These are phyloP conservation scores for Ceratobasidium sp. DNA, from an alignment of 1,284 basidiomycete genomes.

Conservation along the genomic window DNA sequence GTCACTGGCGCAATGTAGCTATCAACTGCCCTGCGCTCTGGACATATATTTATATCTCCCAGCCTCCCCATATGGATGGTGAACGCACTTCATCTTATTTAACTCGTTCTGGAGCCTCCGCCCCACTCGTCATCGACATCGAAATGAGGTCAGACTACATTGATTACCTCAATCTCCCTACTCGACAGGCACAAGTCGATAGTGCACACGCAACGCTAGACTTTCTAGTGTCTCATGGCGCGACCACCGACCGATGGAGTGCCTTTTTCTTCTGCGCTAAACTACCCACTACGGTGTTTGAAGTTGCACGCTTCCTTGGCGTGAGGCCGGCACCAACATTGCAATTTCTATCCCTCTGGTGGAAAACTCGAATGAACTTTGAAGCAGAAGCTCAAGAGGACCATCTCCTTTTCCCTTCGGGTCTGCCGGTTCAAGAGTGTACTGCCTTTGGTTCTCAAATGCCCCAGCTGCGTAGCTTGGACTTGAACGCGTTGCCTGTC, in stretches of 20 bases:
- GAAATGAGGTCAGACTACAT: conserved; percentile 10
- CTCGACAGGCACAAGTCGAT: background rate
- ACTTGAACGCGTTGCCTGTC: conserved; percentile 1
- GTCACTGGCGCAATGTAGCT: conserved; percentile 25
- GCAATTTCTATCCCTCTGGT: background rate
- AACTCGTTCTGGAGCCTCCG: background rate
- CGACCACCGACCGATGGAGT: conserved; percentile 3
- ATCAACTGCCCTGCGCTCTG: conserved; percentile 21
- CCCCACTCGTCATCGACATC: conserved; percentile 20
- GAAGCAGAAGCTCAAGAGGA: background rate
- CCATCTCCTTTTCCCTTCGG: background rate
- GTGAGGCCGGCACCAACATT: background rate
- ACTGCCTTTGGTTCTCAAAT: background rate
- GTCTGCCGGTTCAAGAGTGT: no score
- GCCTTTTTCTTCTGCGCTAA: background rate
- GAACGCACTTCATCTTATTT: background rate
- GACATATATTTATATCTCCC: conserved; percentile 31
- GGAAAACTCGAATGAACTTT: background rate
- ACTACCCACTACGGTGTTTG: background rate
- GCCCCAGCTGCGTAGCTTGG: background rate
- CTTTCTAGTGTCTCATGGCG: conserved; percentile 5
- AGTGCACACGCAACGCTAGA: background rate
- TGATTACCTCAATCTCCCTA: background rate
- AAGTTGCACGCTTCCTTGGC: background rate
- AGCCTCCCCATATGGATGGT: background rate